These are phyloP conservation scores for Beauveria sp. DNA, from an alignment of 2,329 filamentous ascomycete species.

Conservation along the genomic window DNA sequence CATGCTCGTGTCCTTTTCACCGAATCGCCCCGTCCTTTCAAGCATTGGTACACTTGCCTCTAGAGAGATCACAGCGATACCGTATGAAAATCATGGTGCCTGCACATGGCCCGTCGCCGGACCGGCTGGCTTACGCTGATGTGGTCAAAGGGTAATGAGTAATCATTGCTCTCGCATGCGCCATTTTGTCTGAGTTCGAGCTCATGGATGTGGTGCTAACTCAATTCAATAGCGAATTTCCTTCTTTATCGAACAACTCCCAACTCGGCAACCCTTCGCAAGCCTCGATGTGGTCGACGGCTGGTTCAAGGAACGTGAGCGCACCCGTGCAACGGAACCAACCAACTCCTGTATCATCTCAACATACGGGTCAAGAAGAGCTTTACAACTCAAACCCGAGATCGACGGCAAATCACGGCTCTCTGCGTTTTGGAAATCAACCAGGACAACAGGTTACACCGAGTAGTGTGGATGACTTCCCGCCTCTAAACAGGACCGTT, in stretches of 20 bases:
- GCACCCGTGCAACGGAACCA: conserved; percentile 44
- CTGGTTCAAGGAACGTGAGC: conserved; percentile 40
- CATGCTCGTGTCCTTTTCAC: neutral
- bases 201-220: neutral
- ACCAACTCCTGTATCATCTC: conserved; percentile 41
- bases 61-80: neutral
- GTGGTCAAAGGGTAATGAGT: conserved; percentile 25
- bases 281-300: conserved; percentile 47
- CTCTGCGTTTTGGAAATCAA: conserved; percentile 48
- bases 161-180: neutral
- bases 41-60: neutral
- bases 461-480: conserved; percentile 52
- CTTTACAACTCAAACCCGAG: conserved; percentile 34
- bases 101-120: neutral
- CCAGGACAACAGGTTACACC: conserved; percentile 38
- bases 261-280: conserved; percentile 42
- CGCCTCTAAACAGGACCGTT: conserved; percentile 49
- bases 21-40: neutral
- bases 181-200: neutral
- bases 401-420: conserved; percentile 32
- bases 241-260: conserved; percentile 55
- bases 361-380: conserved; percentile 43
- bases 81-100: neutral
- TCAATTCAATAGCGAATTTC: conserved; percentile 51
- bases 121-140: conserved; percentile 20